phyloP scores from a whole-genome alignment of 108 stramenopile genomes.

The Nitzschia sp. region DNA sequence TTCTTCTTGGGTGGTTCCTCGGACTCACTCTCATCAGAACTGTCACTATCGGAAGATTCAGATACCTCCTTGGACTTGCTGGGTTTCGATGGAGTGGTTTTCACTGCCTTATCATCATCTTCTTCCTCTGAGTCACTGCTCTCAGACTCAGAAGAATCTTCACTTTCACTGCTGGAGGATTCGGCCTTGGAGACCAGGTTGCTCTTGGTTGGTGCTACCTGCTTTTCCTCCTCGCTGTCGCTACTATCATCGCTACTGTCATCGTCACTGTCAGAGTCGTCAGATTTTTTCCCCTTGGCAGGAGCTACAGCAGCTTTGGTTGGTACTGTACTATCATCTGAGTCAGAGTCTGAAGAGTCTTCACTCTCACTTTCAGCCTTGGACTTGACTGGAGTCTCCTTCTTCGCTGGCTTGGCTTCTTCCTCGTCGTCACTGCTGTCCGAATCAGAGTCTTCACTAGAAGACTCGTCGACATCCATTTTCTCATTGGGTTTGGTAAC shows the following conservation, averaged over 20 bases:
- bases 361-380: slow-evolving; percentile 30
- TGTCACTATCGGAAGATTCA: background rate
- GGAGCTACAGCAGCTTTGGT: background rate
- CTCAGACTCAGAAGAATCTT: background rate
- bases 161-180: background rate
- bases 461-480: slow-evolving; percentile 5
- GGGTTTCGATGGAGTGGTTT: background rate
- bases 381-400: slow-evolving; percentile 2
- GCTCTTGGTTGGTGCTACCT: background rate
- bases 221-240: background rate
- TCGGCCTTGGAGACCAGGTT: slow-evolving; percentile 2
- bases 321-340: slow-evolving; percentile 12
- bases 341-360: slow-evolving; percentile 18
- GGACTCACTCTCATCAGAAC: slow-evolving; percentile 7
- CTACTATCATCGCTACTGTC: background rate
- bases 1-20: slow-evolving; percentile 30
- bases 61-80: background rate
- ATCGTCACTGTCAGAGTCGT: background rate
- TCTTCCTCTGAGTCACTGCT: slow-evolving; percentile 12
- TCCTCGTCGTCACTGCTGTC: slow-evolving; percentile 4
- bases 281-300: background rate
- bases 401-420: background rate
- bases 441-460: slow-evolving; percentile 11
- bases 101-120: background rate
- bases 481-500: background rate